Evolutionary conservation across 2,329 filamentous ascomycete species (phyloP), one percentile per base, ranked within the genome.

Genomic region (Neofusicoccum laricinum): DNA sequence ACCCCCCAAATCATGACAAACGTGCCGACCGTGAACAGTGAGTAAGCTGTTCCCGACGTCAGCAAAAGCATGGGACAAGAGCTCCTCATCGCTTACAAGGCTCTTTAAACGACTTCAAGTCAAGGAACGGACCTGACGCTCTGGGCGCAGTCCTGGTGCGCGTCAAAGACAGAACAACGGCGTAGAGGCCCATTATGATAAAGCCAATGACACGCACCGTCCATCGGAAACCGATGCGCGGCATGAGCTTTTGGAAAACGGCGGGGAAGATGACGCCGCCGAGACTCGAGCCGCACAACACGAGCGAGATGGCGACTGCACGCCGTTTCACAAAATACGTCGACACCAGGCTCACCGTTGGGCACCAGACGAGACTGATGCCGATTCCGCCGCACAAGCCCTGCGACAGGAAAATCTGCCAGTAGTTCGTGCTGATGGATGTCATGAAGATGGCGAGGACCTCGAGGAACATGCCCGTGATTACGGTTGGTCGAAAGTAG

Each of bases 161-260:
- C 73, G 82, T 78, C 41, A 75, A 72, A 5, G 71, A 36, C 66
- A 78, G 80, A 0, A 80, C 77, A 10, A 82, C 64, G 4, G 71
- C 32, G 21, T 81, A 74, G 12, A 84, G 82, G 0, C 72, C 77
- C 4, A 88, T 75, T 69, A 86, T 83, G 40, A 92, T 81, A 69
- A 92, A 89, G 2, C 36, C 55, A n/a, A 45, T 59, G 11, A 45
- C 82, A 14, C 89, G 79, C n/a, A 87, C 84, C 0, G 85, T 80
- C 85, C 86, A 88, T 1, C 79, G 74, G 68, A 88, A 88, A 0
- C 86, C 86, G 17, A 88, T 76, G 14, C 72, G 71, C 0, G 82
- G 81, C 12, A 85, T 77, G 30, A 88, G 74, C 62, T 83, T 79
- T 65, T 85, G 79, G 66, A 87, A 80, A 8, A 81, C 72, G 58